phyloP scores from a whole-genome alignment of 495 filamentous ascomycete species.

The Talaromyces trachyspermus region DNA sequence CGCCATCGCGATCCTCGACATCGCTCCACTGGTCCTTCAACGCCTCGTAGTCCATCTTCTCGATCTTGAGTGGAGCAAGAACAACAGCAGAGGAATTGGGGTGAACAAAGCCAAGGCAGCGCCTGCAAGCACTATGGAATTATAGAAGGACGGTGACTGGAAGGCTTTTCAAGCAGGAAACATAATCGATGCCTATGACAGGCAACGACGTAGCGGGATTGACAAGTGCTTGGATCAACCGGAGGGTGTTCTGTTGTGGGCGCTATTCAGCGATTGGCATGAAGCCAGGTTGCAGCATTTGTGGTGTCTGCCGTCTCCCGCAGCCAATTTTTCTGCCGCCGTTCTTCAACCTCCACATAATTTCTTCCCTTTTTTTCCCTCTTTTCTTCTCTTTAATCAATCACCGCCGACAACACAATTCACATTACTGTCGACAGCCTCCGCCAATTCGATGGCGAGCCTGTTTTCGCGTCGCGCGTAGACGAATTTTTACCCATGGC shows the following conservation, averaged over 20 bases:
- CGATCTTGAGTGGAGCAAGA: conserved; percentile 16
- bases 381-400: conserved; percentile 36
- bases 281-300: conserved; percentile 45
- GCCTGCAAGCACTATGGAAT: not conserved
- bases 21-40: conserved; percentile 97
- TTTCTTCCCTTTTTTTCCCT: conserved; percentile 10
- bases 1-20: conserved; percentile 93
- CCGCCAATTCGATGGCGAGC: conserved; percentile 36
- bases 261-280: conserved; percentile 15
- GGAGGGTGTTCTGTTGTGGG: conserved; percentile 10
- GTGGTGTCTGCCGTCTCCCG: conserved; percentile 27
- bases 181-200: conserved; percentile 20
- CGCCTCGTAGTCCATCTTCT: conserved; percentile 69
- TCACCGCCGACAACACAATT: conserved; percentile 42
- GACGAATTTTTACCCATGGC: conserved; percentile 58
- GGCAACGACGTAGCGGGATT: conserved; percentile 13
- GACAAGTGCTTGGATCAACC: conserved; percentile 7
- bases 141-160: not conserved
- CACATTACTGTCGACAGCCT: conserved; percentile 58
- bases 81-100: conserved; percentile 1
- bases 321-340: conserved; percentile 19
- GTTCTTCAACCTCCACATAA: conserved; percentile 12
- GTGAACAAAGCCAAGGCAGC: conserved; percentile 5
- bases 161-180: conserved; percentile 23
- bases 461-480: conserved; percentile 70